Evolutionary conservation across 768 basidiomycete species (phyloP).

Genomic region (Thelephora aurantiotincta): DNA sequence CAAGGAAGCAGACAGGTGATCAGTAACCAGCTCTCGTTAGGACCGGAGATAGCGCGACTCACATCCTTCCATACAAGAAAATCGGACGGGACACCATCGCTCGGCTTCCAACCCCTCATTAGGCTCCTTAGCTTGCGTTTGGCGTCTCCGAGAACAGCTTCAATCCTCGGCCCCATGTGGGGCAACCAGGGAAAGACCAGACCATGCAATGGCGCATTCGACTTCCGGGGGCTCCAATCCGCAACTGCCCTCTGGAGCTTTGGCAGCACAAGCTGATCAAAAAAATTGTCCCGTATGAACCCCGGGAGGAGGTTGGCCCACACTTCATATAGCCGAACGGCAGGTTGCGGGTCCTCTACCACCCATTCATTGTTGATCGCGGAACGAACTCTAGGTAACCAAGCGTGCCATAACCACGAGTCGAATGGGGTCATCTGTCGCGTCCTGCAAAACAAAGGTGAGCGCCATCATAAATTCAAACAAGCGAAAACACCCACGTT

Average conservation of each 20-base stretch:
- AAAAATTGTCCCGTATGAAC: constrained; percentile 88
- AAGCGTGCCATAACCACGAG: constrained; percentile 84
- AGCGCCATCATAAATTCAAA: background rate
- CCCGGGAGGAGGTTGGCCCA: constrained; percentile 82
- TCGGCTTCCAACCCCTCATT: constrained; percentile 59
- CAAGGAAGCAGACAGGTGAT: background rate
- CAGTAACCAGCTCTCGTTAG: background rate
- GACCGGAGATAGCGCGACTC: constrained; percentile 14
- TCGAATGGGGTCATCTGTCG: constrained; percentile 90
- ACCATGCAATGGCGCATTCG: constrained; percentile 47
- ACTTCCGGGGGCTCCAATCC: constrained; percentile 64
- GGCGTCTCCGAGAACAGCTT: constrained; percentile 78
- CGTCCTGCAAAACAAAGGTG: constrained; percentile 22
- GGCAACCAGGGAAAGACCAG: constrained; percentile 96
- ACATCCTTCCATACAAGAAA: constrained; percentile 74
- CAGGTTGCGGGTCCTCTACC: constrained; percentile 56
- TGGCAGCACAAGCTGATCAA: constrained; percentile 91
- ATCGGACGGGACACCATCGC: constrained; percentile 65
- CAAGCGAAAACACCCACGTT: constrained; percentile 15
- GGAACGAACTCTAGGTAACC: constrained; percentile 91
- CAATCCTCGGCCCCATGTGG: constrained; percentile 68
- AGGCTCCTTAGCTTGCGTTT: constrained; percentile 73
- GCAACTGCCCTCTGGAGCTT: constrained; percentile 77
- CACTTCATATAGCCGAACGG: constrained; percentile 70
- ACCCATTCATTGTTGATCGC: constrained; percentile 93